Conservation (phyloP, 306 rosid genomes). For the Dryas drummondii region DNA sequence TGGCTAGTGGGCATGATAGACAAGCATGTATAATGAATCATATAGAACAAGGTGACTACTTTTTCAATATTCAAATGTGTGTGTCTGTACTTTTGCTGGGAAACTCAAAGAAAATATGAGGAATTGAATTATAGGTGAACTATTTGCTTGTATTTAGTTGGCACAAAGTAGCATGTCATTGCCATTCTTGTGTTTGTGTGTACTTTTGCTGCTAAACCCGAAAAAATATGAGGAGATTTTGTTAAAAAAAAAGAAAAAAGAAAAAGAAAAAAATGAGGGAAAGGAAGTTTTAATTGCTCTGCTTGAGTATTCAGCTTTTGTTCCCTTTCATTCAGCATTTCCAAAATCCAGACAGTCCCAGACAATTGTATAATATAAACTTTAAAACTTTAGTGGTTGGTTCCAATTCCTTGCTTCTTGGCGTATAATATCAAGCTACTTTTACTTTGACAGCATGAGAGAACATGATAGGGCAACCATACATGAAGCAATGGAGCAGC, state of each 20-base stretch:
- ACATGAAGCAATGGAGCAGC: constrained; percentile 99
- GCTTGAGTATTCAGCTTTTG: not conserved
- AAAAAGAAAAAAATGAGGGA: too few relatives aligned
- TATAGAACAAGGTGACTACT: too few relatives aligned
- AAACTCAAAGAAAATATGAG: too few relatives aligned
- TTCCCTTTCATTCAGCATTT: not conserved
- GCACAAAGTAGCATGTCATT: too few relatives aligned
- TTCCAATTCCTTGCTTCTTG: constrained; percentile 1
- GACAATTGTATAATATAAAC: not conserved
- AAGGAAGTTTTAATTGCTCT: not conserved
- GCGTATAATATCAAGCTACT: constrained; percentile 27
- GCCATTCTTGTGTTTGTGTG: too few relatives aligned
- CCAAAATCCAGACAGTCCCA: not conserved
- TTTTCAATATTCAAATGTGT: too few relatives aligned
- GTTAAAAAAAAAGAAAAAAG: not conserved
- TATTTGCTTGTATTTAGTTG: too few relatives aligned
- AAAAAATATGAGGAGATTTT: not conserved
- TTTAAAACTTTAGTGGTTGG: not conserved
- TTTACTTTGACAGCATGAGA: constrained; percentile 65
- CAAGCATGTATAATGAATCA: too few relatives aligned
- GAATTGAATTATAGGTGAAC: too few relatives aligned
- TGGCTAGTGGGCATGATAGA: too few relatives aligned
- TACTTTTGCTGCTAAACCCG: too few relatives aligned
- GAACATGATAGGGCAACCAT: constrained; percentile 97
- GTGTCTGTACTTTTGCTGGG: too few relatives aligned